phyloP scores from a whole-genome alignment of 345 rosid species.

The Citrus unshiu region DNA sequence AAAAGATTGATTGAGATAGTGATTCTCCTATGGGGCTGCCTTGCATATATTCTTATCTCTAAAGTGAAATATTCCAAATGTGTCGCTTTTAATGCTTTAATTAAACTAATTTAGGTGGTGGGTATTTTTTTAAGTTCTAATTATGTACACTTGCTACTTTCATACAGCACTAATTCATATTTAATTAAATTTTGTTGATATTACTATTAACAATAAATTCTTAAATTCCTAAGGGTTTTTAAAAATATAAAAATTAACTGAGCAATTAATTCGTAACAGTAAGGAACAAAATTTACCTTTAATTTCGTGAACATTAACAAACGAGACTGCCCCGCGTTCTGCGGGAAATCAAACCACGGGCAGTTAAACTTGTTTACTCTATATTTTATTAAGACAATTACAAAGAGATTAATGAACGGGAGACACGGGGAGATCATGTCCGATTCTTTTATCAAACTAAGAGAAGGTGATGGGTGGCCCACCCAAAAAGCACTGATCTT shows the following conservation, averaged over 20 bases:
- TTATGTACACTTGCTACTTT: neutral
- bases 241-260: too few relatives aligned
- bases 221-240: too few relatives aligned
- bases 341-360: neutral
- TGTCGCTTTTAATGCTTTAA: neutral
- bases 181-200: too few relatives aligned
- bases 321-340: neutral
- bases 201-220: too few relatives aligned
- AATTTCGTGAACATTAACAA: neutral
- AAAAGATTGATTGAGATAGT: neutral
- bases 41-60: neutral
- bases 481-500: slow-evolving; percentile 2
- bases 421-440: slow-evolving; percentile 3
- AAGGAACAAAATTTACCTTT: too few relatives aligned
- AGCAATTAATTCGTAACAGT: too few relatives aligned
- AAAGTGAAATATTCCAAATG: too few relatives aligned
- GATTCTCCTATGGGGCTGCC: neutral
- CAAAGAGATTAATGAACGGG: neutral
- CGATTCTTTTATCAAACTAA: slow-evolving; percentile 7
- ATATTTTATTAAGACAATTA: neutral
- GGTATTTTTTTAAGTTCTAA: too few relatives aligned
- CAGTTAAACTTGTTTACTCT: neutral
- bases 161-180: too few relatives aligned
- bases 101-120: too few relatives aligned
- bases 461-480: slow-evolving; percentile 25